Percentiles rank a stretch among this genome's conserved stretches.
Conservation (phyloP, 306 rosid species). For the Sophora flavescens region DNA sequence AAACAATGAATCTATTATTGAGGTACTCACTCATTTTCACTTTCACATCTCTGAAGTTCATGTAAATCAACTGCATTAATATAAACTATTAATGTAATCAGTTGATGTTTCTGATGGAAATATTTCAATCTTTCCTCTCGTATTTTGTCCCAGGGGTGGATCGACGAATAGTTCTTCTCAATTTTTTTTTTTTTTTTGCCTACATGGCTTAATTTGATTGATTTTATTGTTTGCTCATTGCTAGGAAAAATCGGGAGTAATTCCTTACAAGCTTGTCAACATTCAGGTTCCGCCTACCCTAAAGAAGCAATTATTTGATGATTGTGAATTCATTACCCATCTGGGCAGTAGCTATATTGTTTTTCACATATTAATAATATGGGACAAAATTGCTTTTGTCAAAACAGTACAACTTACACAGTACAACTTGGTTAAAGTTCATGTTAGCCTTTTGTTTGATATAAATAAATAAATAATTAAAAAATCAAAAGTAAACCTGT, state of each 20-base stretch:
- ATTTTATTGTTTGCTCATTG: slow-evolving; percentile 35
- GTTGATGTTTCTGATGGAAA: slow-evolving; percentile 27
- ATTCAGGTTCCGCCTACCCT: slow-evolving; percentile 73
- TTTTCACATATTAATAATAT: not conserved
- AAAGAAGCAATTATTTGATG: slow-evolving; percentile 89
- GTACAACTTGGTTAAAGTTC: not conserved
- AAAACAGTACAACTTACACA: too few species aligned
- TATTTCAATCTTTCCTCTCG: not conserved
- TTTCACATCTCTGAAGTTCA: slow-evolving; percentile 9
- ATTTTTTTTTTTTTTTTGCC: slow-evolving; percentile 22
- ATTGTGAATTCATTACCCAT: slow-evolving; percentile 78
- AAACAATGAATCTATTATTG: slow-evolving; percentile 59
- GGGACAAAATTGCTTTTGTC: not conserved
- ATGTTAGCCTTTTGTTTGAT: too few species aligned
- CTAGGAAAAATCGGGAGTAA: slow-evolving; percentile 54
- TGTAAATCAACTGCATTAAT: slow-evolving; percentile 27
- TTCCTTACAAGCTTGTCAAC: slow-evolving; percentile 65
- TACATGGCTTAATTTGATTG: slow-evolving; percentile 15
- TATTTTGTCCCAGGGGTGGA: not conserved
- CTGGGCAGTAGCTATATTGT: slow-evolving; percentile 69
- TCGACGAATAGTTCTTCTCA: slow-evolving; percentile 18
- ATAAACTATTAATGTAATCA: slow-evolving; percentile 30
- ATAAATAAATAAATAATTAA: too few species aligned
- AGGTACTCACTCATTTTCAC: slow-evolving; percentile 60
- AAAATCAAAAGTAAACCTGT: too few species aligned